Conservation (phyloP, 495 filamentous ascomycete species). For the Trichoderma parareesei region DNA sequence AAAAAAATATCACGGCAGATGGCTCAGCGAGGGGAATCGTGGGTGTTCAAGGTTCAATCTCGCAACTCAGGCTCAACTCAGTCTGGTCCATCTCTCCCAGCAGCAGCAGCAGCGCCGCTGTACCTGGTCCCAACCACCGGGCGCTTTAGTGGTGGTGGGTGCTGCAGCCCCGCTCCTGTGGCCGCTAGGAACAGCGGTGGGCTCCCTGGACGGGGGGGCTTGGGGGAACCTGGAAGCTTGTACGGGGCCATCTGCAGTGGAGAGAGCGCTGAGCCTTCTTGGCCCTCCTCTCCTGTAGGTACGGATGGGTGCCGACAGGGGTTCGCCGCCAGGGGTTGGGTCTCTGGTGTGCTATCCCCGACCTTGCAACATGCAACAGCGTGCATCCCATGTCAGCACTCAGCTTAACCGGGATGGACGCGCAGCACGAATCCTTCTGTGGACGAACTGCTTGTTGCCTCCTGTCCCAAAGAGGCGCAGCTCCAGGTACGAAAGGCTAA, state of each 20-base stretch:
- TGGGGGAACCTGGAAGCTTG: background rate
- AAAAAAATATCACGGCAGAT: background rate
- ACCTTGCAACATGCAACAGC: no score
- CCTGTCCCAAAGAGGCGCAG: no score
- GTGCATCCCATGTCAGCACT: no score
- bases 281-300: background rate
- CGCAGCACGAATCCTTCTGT: no score
- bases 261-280: background rate
- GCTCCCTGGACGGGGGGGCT: constrained; percentile 3
- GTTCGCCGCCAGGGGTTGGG: background rate
- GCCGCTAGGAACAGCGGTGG: constrained; percentile 1
- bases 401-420: no score
- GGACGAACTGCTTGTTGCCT: no score
- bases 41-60: background rate
- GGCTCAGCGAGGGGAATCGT: constrained; percentile 1
- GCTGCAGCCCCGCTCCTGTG: background rate
- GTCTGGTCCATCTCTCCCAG: background rate
- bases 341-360: background rate
- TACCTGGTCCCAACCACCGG: background rate
- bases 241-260: background rate
- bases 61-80: no score
- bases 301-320: background rate
- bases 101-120: background rate
- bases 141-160: background rate
- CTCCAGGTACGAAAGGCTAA: no score